These are phyloP conservation scores for Curvularia hawaiiensis DNA, from an alignment of 2,329 filamentous ascomycete genomes.

Conservation along the genomic window DNA sequence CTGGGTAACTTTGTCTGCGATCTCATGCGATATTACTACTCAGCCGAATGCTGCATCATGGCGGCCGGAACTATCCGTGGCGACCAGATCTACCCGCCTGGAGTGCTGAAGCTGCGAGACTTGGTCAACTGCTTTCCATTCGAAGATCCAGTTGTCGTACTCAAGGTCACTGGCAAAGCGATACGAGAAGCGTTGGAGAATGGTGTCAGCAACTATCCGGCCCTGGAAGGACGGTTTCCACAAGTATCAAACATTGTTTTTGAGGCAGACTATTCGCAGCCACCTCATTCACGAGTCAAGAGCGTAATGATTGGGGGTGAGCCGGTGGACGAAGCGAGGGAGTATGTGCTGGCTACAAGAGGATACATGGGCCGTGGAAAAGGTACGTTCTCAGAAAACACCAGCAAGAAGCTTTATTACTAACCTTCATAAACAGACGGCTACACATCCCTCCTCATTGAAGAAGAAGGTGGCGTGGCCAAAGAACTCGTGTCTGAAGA, in stretches of 20 bases:
- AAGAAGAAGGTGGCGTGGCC: conserved; percentile 75
- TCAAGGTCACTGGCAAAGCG: conserved; percentile 72
- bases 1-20: conserved; percentile 91
- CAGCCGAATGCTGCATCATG: conserved; percentile 82
- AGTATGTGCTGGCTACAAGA: conserved; percentile 77
- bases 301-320: conserved; percentile 65
- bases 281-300: conserved; percentile 66
- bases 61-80: conserved; percentile 84
- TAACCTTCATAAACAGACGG: conserved; percentile 61
- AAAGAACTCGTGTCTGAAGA: conserved; percentile 85
- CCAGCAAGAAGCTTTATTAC: neutral
- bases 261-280: conserved; percentile 68
- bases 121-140: conserved; percentile 92
- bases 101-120: conserved; percentile 76
- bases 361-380: conserved; percentile 91
- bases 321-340: conserved; percentile 64
- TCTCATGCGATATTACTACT: conserved; percentile 83
- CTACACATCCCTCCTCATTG: conserved; percentile 75
- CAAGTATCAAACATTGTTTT: conserved; percentile 86
- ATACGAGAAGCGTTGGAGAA: conserved; percentile 86
- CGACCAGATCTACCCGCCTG: conserved; percentile 86
- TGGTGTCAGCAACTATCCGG: conserved; percentile 77
- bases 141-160: conserved; percentile 83
- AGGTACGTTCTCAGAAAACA: conserved; percentile 22
- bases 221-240: conserved; percentile 80